These are phyloP conservation scores for Monosporascus sp. DNA, from an alignment of 2,329 filamentous ascomycete species.

Conservation along the genomic window DNA sequence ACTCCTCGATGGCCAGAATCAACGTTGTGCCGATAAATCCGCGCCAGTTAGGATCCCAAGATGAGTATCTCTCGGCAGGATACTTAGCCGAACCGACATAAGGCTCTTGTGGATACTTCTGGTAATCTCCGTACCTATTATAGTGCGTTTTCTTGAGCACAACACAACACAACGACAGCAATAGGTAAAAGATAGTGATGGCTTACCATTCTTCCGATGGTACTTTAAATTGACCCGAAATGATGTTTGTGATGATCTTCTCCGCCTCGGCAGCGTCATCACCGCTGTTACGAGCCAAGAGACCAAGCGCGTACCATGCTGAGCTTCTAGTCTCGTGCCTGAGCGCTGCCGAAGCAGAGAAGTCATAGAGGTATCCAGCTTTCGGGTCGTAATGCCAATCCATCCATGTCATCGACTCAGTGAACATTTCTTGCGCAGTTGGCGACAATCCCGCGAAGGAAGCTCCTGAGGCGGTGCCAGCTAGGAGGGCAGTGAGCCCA, in stretches of 20 bases:
- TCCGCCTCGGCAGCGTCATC: conserved; percentile 45
- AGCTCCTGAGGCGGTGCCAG: no score
- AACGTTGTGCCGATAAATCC: conserved; percentile 57
- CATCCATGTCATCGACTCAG: conserved; percentile 50
- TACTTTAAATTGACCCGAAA: conserved; percentile 47
- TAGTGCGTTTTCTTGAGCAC: neutral
- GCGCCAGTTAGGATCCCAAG: conserved; percentile 62
- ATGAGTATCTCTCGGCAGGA: conserved; percentile 15
- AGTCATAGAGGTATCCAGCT: conserved; percentile 49
- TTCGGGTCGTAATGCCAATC: conserved; percentile 48
- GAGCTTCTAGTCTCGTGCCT: conserved; percentile 53
- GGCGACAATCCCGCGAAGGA: conserved; percentile 5
- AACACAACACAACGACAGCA: neutral
- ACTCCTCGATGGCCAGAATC: conserved; percentile 55
- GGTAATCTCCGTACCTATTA: conserved; percentile 43
- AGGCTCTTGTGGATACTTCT: conserved; percentile 52
- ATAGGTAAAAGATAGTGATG: conserved; percentile 11
- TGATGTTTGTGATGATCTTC: conserved; percentile 49
- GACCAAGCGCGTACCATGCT: conserved; percentile 54
- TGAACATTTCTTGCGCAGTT: conserved; percentile 35
- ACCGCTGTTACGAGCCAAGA: conserved; percentile 49
- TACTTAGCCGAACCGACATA: conserved; percentile 48
- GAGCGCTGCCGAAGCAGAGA: conserved; percentile 38
- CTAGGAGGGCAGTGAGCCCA: no score
- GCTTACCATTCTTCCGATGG: conserved; percentile 48